Conservation (phyloP, 306 rosid genomes). For the Cicer judaicum region DNA sequence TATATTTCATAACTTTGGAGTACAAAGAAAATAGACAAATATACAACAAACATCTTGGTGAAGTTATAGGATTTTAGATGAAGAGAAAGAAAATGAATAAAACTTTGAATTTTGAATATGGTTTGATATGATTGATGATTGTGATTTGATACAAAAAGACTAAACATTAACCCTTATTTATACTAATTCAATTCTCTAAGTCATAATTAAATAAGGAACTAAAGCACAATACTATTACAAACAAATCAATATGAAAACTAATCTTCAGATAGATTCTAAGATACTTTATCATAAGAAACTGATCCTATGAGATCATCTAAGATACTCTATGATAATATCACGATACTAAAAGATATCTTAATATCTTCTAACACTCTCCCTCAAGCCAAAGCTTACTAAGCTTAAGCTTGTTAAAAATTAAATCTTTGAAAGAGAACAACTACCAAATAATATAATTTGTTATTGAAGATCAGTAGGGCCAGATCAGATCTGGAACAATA, state of each 20-base stretch:
- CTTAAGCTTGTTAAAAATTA: not conserved
- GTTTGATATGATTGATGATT: not conserved
- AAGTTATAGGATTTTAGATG: not conserved
- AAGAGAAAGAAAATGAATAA: not conserved
- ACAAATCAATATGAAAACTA: not conserved
- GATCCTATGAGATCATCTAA: not conserved
- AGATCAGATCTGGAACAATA: not conserved
- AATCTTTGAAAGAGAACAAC: not conserved
- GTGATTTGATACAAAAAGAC: not conserved
- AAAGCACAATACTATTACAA: not conserved
- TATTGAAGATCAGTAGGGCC: not conserved
- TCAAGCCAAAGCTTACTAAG: slow-evolving; percentile 1
- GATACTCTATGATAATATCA: not conserved
- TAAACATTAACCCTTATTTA: not conserved
- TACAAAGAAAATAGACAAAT: slow-evolving; percentile 3
- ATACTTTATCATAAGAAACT: not conserved
- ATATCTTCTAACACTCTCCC: slow-evolving; percentile 3
- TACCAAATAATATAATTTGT: not conserved
- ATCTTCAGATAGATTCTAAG: slow-evolving; percentile 4
- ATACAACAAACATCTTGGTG: slow-evolving; percentile 1
- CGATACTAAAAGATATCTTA: not conserved
- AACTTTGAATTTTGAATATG: not conserved
- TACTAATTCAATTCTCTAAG: not conserved
- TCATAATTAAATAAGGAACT: too few species aligned
- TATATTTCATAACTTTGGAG: slow-evolving; percentile 27